Conservation (phyloP, 805 yeast genomes). For the Candida palmyrensis region DNA sequence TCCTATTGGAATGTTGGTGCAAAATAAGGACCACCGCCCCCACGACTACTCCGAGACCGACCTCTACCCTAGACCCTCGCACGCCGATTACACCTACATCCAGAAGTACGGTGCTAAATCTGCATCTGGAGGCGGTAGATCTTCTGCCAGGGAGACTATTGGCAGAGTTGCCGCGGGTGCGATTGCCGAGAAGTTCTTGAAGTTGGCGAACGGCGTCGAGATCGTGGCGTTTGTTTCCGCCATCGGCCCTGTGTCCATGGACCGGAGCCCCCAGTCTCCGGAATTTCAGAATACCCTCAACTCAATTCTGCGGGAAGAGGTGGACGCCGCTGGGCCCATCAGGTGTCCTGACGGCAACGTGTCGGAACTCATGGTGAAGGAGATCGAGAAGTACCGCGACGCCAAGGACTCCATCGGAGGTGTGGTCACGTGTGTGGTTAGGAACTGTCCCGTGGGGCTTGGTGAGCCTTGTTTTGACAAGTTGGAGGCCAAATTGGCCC, state of each 20-base stretch:
- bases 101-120: constrained; percentile 90
- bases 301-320: constrained; percentile 81
- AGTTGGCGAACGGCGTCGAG: constrained; percentile 75
- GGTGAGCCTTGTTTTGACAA: constrained; percentile 99
- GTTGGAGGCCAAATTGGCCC: constrained; percentile 91
- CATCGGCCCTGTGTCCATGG: constrained; percentile 77
- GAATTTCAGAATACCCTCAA: constrained; percentile 63
- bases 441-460: constrained; percentile 91
- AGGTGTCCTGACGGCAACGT: constrained; percentile 83
- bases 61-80: constrained; percentile 94
- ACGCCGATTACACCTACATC: constrained; percentile 93
- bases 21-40: constrained; percentile 95
- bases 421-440: constrained; percentile 92
- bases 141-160: constrained; percentile 95
- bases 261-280: constrained; percentile 62
- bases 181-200: constrained; percentile 87
- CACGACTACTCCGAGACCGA: constrained; percentile 95
- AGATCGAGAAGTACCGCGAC: constrained; percentile 83
- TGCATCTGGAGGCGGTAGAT: constrained; percentile 95
- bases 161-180: constrained; percentile 99
- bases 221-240: constrained; percentile 96
- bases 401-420: constrained; percentile 94
- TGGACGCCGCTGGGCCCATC: constrained; percentile 83
- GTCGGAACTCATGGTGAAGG: constrained; percentile 76
- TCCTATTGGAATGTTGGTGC: constrained; percentile 90